Evolutionary conservation across 1,284 basidiomycete species (phyloP), one percentile per base, ranked within the genome.

Genomic region (Schizopora paradoxa): DNA sequence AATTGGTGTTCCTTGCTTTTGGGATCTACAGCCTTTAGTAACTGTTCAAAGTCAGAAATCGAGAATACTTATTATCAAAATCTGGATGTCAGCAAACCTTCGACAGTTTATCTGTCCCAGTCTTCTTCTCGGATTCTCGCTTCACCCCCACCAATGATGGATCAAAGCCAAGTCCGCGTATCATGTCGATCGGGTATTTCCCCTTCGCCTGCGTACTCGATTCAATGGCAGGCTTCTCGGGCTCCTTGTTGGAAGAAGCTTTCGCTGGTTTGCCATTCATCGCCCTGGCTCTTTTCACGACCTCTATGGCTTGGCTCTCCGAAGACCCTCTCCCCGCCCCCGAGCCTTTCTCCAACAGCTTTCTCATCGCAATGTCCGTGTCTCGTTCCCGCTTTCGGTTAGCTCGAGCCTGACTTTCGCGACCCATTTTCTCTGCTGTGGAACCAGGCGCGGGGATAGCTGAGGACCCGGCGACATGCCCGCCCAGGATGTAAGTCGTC

Each of bases 401-500:
- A 3, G 81, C 77, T 56, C 74, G 82, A 7, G 81, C 81, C 54
- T 89, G 84, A 1, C 79, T 79, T 42, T 82, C 82, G 21, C 87
- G 69, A 0, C 89, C 89, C 23, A 91, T 67, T 43, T 69, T 77
- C 62, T 91, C 88, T 0, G 70, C 60, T 2, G 81, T 60, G 51
- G 71, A 77, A 67, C 62, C 72, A 63, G 13, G 72, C 62, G 41
- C 74, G 73, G 6, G 66, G 54, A n/a, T 58, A 56, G 1, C 70
- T 59, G n/a, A 73, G 65, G 8, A 89, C 1, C 45, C 43, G 16
- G 45, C 70, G 48, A 88, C 66, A 61, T 84, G 77, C 2, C 87
- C 86, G 0, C 79, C 79, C n/a, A 93, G 72, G 37, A 92, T 70
- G 58, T 92, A 93, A 5, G 87, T 89, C n/a, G 87, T 70, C 6